Evolutionary conservation across 148 eudicot species (phyloP), one percentile per base, ranked within the genome.

Genomic region (Camellia granthamiana): DNA sequence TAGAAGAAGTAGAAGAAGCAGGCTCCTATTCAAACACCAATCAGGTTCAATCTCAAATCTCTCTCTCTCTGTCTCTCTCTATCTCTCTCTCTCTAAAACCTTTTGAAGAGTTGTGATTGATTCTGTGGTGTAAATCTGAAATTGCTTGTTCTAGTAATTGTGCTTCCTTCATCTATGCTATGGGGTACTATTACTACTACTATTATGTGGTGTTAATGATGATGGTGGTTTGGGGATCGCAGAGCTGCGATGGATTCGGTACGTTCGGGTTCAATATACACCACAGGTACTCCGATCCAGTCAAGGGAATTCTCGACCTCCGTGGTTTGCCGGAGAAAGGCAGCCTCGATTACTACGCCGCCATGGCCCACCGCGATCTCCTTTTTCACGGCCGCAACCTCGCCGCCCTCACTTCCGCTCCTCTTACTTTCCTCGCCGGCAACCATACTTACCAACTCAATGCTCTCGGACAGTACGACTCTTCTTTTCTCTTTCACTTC

Each of bases 281-380:
- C 69, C 98, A 95, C 78, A 85, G 93, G 4, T 90, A 90, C 49
- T 95, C 98, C 44, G 98, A 91, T 67, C 86, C 85, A 59, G 97
- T 95, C 1, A 92, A 83, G 77, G 84, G 88, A 5, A 84, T 93
- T 74, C 66, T 91, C 66, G 87, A 84, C 80, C 47, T 44, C 3
- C 81, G 80, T 65, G 92, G 76, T 15, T 79, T 92, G 87, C 99
- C 99, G 47, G 91, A 90, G 79, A 88, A 78, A 73, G 98, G 92
- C 2, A 87, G 88, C 5, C 21, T 79, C 72, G 87, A 84, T 2
- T 93, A 90, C 81, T 93, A 80, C 77, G 58, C 89, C 43, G 92
- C 91, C 61, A 87, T 93, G 97, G 89, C 89, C 62, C 90, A 91
- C 81, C 92, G 98, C 7, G 99, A 96, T 74, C 89, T 73, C 62